A percentile compares a stretch with the other conserved stretches of the same genome.
phyloP scores from a whole-genome alignment of 805 yeast genomes.

The Metschnikowia lochheadii region DNA sequence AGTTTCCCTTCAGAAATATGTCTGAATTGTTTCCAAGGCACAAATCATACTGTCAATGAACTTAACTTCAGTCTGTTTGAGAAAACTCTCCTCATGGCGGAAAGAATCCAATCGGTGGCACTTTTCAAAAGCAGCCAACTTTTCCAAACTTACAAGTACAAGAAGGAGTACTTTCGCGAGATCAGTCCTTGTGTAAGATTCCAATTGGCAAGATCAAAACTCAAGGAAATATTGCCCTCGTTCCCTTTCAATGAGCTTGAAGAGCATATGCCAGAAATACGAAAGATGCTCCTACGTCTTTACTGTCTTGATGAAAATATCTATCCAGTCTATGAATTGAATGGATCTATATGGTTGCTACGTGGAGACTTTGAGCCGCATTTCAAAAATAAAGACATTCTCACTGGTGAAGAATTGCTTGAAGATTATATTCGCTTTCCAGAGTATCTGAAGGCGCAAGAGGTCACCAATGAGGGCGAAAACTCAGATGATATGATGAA shows the following conservation, averaged over 20 bases:
- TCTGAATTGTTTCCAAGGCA: neutral
- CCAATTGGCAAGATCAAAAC: neutral
- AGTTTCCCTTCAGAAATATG: neutral
- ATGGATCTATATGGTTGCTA: neutral
- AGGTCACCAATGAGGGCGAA: neutral
- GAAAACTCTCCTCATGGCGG: neutral
- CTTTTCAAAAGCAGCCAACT: neutral
- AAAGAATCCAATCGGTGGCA: neutral
- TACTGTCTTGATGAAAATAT: slow-evolving; percentile 1
- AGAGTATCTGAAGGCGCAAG: neutral
- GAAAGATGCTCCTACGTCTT: neutral
- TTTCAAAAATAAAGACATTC: neutral
- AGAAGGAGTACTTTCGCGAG: neutral
- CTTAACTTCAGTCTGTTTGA: neutral
- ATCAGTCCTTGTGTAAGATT: neutral
- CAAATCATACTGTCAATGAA: neutral
- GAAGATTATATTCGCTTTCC: neutral
- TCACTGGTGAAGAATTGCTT: neutral
- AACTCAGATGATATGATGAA: neutral
- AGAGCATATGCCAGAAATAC: neutral
- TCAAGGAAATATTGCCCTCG: neutral
- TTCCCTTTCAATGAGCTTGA: neutral
- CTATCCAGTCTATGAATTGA: neutral
- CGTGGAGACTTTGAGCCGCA: slow-evolving; percentile 1
- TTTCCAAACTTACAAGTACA: slow-evolving; percentile 1